A percentile compares a stretch with the other conserved stretches of the same genome.
Evolutionary conservation across 371 early-diverging fungal genomes (phyloP).

Genomic region (Blyttiomyces sp.): DNA sequence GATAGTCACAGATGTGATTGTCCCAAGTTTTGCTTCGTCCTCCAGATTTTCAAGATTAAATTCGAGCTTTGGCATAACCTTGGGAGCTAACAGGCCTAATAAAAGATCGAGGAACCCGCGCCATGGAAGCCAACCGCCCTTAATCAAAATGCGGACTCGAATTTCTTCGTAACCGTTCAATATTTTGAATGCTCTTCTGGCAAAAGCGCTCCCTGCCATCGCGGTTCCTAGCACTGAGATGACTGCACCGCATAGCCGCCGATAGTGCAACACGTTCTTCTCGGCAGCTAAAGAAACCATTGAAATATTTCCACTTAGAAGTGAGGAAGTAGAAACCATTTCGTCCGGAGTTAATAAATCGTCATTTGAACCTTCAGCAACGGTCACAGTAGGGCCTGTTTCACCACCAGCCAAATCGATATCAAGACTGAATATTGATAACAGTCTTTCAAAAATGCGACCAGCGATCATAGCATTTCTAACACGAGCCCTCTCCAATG

Average conservation of each 20-base stretch:
- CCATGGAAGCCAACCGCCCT: constrained; percentile 20
- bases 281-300: background rate
- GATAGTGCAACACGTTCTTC: background rate
- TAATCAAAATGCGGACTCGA: constrained; percentile 20
- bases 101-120: constrained; percentile 20
- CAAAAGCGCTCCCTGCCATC: constrained; percentile 18
- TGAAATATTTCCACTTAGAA: background rate
- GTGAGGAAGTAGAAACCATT: no score
- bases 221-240: constrained; percentile 21
- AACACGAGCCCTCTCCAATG: constrained; percentile 6
- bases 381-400: background rate
- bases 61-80: background rate
- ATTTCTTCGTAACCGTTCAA: constrained; percentile 37
- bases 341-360: background rate
- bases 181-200: constrained; percentile 17
- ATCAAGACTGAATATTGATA: constrained; percentile 16
- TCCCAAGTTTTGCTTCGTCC: background rate
- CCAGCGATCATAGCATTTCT: constrained; percentile 17
- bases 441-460: constrained; percentile 20
- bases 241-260: constrained; percentile 2
- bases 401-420: background rate
- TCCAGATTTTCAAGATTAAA: background rate
- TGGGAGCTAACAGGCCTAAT: constrained; percentile 26
- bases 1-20: background rate
- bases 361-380: background rate